phyloP scores from a whole-genome alignment of 495 filamentous ascomycete genomes.

The Aspergillus ellipticus region DNA sequence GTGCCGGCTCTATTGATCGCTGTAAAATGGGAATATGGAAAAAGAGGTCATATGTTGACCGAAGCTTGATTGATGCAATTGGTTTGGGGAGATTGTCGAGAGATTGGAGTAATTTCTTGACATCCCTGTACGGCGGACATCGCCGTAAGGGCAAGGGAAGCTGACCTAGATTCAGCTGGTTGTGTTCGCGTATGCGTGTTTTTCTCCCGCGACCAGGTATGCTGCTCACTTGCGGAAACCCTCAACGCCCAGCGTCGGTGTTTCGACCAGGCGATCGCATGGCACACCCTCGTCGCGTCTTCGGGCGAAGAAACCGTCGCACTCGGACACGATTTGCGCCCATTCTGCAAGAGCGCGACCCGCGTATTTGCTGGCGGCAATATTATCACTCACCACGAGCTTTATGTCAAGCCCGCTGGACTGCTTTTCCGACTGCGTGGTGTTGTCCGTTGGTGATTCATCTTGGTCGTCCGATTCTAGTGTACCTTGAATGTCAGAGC shows the following conservation, averaged over 20 bases:
- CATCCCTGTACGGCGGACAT: background rate
- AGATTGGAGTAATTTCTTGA: no score
- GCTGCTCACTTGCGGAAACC: slow-evolving; percentile 58
- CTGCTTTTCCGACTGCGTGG: slow-evolving; percentile 5
- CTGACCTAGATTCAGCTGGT: background rate
- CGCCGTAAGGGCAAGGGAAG: background rate
- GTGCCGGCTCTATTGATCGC: background rate
- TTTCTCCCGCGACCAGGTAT: background rate
- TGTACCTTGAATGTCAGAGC: slow-evolving; percentile 1
- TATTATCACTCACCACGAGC: slow-evolving; percentile 20
- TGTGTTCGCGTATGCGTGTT: background rate
- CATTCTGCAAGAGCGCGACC: slow-evolving; percentile 92
- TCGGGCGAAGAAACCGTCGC: slow-evolving; percentile 87
- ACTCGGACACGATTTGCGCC: slow-evolving; percentile 78
- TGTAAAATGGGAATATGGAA: background rate
- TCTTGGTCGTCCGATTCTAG: slow-evolving; percentile 7
- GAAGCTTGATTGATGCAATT: background rate
- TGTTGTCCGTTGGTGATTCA: slow-evolving; percentile 13
- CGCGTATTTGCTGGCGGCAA: slow-evolving; percentile 62
- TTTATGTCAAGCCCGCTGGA: slow-evolving; percentile 8
- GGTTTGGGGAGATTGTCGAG: no score
- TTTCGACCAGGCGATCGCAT: slow-evolving; percentile 72
- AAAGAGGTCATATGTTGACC: background rate
- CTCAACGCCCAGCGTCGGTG: slow-evolving; percentile 82
- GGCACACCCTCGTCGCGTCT: slow-evolving; percentile 83